These are phyloP conservation scores for Quercus rubra DNA, from an alignment of 306 rosid species.

Conservation along the genomic window DNA sequence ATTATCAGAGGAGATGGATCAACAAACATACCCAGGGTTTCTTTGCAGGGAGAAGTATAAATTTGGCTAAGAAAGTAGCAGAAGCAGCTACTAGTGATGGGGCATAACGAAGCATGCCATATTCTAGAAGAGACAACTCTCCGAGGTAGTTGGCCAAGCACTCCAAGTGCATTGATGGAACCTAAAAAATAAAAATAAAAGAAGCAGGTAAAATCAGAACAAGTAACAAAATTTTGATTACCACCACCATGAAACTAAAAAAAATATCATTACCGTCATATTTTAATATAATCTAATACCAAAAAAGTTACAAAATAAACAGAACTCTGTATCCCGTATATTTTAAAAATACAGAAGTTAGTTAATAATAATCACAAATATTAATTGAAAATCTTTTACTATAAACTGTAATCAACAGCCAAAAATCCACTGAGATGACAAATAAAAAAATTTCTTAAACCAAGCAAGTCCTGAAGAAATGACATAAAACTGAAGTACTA, in stretches of 20 bases:
- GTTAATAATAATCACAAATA: background rate
- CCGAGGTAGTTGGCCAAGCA: constrained; percentile 52
- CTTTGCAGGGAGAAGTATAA: constrained; percentile 42
- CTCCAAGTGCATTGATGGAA: constrained; percentile 43
- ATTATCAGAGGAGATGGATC: constrained; percentile 3
- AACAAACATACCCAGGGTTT: constrained; percentile 58
- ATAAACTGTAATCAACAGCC: background rate
- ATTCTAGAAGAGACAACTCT: constrained; percentile 59
- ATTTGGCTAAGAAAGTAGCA: constrained; percentile 64
- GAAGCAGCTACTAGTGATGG: constrained; percentile 69
- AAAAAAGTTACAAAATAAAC: background rate
- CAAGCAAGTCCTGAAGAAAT: background rate
- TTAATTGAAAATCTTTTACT: background rate
- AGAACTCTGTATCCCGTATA: background rate
- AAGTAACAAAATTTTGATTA: constrained; percentile 3
- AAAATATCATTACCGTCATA: background rate
- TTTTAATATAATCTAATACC: background rate
- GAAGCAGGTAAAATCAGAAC: constrained; percentile 2
- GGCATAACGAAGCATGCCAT: constrained; percentile 44
- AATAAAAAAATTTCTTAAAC: background rate
- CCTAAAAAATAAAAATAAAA: constrained; percentile 27
- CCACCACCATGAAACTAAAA: background rate
- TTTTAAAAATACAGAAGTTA: background rate
- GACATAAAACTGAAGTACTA: background rate
- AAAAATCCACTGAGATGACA: background rate